Base-by-base conservation (phyloP, 2,329 filamentous ascomycete species). In the Neophaeococcomyces mojaviensis region DNA sequence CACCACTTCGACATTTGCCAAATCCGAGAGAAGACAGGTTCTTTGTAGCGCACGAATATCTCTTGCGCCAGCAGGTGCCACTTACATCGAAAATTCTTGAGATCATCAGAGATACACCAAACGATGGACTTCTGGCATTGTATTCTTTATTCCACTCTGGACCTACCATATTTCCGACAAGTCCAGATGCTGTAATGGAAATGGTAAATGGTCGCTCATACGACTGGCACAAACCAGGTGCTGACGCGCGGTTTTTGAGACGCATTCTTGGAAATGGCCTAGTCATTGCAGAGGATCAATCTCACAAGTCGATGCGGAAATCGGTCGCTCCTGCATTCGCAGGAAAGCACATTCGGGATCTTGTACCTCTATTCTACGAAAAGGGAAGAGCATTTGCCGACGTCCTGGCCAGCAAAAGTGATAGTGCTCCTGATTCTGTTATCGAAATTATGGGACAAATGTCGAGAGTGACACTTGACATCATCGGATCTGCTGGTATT, bases 401-500 rank as follows among this genome's bases (percentile, higher is more conserved):
- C 63, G 58, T 61, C 42, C 31, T 66, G 44, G 61, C 63, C 36
- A 58, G 58, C 20, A 59, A 65, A 44, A 19, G 9, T 19, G 22
- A 19, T 7, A 4, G n/a, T 9, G 3, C 13, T 12, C 15, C 16
- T 34, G 40, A 32, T 19, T 24, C 26, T 6, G 8, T 10, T 15
- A 6, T 35, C 5, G 40, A 44, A 33, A 19, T 44, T 3, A 34
- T 32, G 15, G 9, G 13, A 9, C 15, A 15, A 19, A 35, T 35
- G 18, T 44, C 40, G 30, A 71, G 76, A 2, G 70, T 74, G 2
- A 78, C 76, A 0, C 68, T 79, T 8, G 76, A 79, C 50, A 76
- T 79, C 37, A 80, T 80, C 41, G 76, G 77, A 1, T 61, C 74
- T 1, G 74, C 74, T 1, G 76, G 74, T 12, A 72, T 79, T 66